Conservation (phyloP, 371 early-diverging fungal species). For the Haplosporangium sp. region DNA sequence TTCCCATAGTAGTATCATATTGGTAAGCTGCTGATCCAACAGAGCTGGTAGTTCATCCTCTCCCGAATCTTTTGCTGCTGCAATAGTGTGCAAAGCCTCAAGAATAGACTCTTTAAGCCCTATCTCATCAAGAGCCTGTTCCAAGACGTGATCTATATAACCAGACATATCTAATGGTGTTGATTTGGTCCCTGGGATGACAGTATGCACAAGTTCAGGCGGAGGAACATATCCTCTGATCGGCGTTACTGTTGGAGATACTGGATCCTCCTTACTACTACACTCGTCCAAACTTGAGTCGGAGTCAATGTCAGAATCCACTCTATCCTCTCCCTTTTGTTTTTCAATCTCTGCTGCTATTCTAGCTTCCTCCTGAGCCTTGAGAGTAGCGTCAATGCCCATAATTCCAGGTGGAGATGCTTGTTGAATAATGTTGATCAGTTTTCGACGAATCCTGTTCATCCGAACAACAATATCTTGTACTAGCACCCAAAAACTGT, state of each 20-base stretch:
- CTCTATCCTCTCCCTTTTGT: neutral
- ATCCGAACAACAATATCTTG: conserved; percentile 34
- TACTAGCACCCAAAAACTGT: conserved; percentile 12
- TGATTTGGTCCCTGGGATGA: conserved; percentile 38
- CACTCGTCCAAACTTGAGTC: neutral
- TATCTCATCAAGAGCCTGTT: conserved; percentile 39
- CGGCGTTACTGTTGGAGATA: neutral
- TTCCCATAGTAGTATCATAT: conserved; percentile 44
- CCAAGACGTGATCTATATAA: conserved; percentile 31
- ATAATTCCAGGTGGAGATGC: conserved; percentile 34
- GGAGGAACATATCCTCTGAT: conserved; percentile 26
- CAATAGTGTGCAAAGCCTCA: conserved; percentile 38
- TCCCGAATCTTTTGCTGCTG: conserved; percentile 38
- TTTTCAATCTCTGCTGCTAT: conserved; percentile 10
- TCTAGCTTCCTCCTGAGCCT: conserved; percentile 25
- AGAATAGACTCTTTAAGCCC: conserved; percentile 40
- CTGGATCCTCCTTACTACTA: neutral
- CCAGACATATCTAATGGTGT: conserved; percentile 25
- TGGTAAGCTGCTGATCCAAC: conserved; percentile 47
- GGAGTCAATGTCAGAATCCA: neutral
- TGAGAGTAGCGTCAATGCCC: conserved; percentile 26
- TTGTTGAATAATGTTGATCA: conserved; percentile 23
- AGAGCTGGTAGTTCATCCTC: conserved; percentile 45
- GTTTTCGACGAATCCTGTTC: conserved; percentile 24
- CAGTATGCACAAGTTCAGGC: conserved; percentile 11